These are phyloP conservation scores for Stevia rebaudiana DNA, from an alignment of 140 eudicot genomes.

Conservation along the genomic window DNA sequence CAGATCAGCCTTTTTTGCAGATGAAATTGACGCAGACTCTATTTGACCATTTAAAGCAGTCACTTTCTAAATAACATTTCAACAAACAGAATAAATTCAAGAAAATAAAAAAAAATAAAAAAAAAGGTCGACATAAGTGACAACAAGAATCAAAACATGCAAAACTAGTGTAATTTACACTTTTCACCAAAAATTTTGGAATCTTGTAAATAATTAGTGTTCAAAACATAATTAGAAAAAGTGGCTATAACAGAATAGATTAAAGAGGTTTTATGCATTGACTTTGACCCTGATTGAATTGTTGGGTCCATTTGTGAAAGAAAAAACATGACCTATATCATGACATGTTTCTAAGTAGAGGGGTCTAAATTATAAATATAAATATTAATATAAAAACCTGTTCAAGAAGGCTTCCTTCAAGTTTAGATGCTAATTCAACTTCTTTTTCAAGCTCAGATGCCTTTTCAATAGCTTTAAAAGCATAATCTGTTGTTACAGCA, in stretches of 20 bases:
- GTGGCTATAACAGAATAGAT: background rate
- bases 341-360: background rate
- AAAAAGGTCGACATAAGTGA: background rate
- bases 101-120: background rate
- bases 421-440: slow-evolving; percentile 60
- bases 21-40: slow-evolving; percentile 69
- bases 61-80: slow-evolving; percentile 53
- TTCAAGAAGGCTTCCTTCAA: slow-evolving; percentile 70
- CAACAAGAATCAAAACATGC: background rate
- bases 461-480: slow-evolving; percentile 56
- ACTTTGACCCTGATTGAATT: background rate
- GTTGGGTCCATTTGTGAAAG: background rate
- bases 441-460: slow-evolving; percentile 70
- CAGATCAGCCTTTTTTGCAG: slow-evolving; percentile 76
- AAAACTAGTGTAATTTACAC: background rate
- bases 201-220: background rate
- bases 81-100: slow-evolving; percentile 3
- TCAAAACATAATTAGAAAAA: background rate
- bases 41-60: slow-evolving; percentile 67
- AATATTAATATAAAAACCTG: slow-evolving; percentile 45
- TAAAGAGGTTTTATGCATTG: background rate
- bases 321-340: background rate
- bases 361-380: no score
- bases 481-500: slow-evolving; percentile 74
- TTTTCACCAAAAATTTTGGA: background rate